These are phyloP conservation scores for Parathielavia appendiculata DNA, from an alignment of 495 filamentous ascomycete species.

Conservation along the genomic window DNA sequence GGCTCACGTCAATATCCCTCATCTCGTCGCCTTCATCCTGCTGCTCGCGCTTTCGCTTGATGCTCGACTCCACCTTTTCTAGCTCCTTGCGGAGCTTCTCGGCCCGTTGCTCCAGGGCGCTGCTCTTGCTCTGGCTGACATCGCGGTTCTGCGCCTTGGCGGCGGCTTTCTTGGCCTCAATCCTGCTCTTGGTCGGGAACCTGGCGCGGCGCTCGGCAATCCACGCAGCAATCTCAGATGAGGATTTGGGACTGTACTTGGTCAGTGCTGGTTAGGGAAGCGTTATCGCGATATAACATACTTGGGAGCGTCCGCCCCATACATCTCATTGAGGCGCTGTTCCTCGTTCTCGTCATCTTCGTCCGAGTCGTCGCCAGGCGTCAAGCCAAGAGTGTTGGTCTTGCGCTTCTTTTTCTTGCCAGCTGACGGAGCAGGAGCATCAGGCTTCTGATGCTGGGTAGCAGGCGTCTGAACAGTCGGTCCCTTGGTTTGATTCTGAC, in stretches of 20 bases:
- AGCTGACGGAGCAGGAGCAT: constrained; percentile 47
- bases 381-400: constrained; percentile 75
- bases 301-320: constrained; percentile 45
- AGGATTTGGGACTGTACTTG: constrained; percentile 42
- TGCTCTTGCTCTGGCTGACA: constrained; percentile 24
- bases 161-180: constrained; percentile 46
- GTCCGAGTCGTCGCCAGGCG: constrained; percentile 65
- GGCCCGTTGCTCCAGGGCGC: constrained; percentile 40
- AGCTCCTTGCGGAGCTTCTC: constrained; percentile 49
- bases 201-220: constrained; percentile 72
- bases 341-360: constrained; percentile 71
- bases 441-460: constrained; percentile 59
- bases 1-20: constrained; percentile 36
- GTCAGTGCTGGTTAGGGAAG: constrained; percentile 24
- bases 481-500: constrained; percentile 24
- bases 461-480: constrained; percentile 32
- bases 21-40: constrained; percentile 55
- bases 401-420: constrained; percentile 72
- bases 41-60: constrained; percentile 54
- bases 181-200: constrained; percentile 68
- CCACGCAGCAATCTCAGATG: constrained; percentile 67
- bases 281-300: constrained; percentile 26
- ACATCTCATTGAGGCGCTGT: constrained; percentile 63
- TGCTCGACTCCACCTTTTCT: constrained; percentile 48
- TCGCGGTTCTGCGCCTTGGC: constrained; percentile 28